These are phyloP conservation scores for Comarum palustre DNA, from an alignment of 306 rosid genomes.

Conservation along the genomic window DNA sequence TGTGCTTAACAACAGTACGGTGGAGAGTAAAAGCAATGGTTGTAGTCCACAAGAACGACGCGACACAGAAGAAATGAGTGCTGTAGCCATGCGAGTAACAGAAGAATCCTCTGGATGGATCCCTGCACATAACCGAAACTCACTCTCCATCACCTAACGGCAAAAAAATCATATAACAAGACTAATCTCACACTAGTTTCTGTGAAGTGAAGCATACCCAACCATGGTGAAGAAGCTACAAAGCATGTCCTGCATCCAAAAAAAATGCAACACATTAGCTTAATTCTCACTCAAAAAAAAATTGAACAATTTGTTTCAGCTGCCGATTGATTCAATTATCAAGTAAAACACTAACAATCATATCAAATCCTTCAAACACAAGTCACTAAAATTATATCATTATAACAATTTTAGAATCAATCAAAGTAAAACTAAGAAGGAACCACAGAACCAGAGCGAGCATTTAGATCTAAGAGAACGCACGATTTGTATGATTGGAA, in stretches of 20 bases:
- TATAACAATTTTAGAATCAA: not conserved
- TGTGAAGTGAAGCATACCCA: conserved; percentile 52
- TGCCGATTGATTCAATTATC: not conserved
- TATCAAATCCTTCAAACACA: not conserved
- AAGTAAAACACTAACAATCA: not conserved
- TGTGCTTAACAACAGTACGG: conserved; percentile 91
- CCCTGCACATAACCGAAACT: conserved; percentile 52
- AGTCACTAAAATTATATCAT: not conserved
- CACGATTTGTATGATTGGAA: not conserved
- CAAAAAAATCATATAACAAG: conserved; percentile 28
- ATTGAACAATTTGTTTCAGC: not conserved
- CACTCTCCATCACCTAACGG: conserved; percentile 21
- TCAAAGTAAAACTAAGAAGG: not conserved
- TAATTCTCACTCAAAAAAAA: not conserved
- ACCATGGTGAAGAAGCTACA: conserved; percentile 97
- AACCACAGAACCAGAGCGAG: not conserved
- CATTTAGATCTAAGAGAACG: conserved; percentile 21
- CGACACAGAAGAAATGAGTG: conserved; percentile 94
- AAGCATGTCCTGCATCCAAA: conserved; percentile 77
- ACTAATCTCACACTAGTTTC: conserved; percentile 13
- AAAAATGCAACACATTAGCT: conserved; percentile 32
- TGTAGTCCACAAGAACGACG: conserved; percentile 98
- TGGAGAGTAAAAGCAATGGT: conserved; percentile 95
- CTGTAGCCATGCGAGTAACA: conserved; percentile 88
- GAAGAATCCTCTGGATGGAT: conserved; percentile 80